Evolutionary conservation across 176 grass and related monocot species (phyloP), one percentile per base, ranked within the genome.

Genomic region (Aegilops bicornis): DNA sequence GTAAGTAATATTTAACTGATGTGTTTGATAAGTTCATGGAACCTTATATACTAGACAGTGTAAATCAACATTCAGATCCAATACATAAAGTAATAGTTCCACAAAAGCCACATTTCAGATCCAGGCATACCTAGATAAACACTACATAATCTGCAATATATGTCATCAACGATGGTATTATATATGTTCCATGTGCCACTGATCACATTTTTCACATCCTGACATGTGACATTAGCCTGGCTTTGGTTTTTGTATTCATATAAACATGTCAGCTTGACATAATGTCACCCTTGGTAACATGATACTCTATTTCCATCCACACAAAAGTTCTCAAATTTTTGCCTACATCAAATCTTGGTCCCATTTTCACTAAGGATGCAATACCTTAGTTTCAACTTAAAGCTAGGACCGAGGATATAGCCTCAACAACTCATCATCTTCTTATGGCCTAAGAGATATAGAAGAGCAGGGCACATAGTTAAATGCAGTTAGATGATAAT

Each of bases 371-470:
- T 50, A 39, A 39, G 22, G 39, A 27, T 63, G 5, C 43, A 67
- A 16, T 67, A 67, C 16, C 42, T 76, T 40, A 76, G 61, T 32
- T 66, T 32, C 32, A 74, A 75, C 56, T 25, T 74, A 58, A 85
- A 33, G 39, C 32, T 73, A 73, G n/a, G 3, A 30, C 30, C 37
- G 40, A 62, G 36, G 35, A 69, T 37, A 61, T 54, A 54, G 50
- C 71, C 3, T 22, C 47, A 48, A 15, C 45, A 27, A 79, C 72
- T 20, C 52, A 78, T 33, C 52, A 70, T 82, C 37, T 64, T 81
- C 54, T 73, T 87, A 65, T 27, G 59, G 75, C 20, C 73, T 62
- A 71, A 79, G 8, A 79, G 37, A 78, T 62, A 77, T 61, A 50
- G 17, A 84, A 75, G 35, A 58, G 13, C 70, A 48, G 27, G 80